These are phyloP conservation scores for Aquilaria yunnanensis DNA, from an alignment of 345 rosid genomes.

Conservation along the genomic window DNA sequence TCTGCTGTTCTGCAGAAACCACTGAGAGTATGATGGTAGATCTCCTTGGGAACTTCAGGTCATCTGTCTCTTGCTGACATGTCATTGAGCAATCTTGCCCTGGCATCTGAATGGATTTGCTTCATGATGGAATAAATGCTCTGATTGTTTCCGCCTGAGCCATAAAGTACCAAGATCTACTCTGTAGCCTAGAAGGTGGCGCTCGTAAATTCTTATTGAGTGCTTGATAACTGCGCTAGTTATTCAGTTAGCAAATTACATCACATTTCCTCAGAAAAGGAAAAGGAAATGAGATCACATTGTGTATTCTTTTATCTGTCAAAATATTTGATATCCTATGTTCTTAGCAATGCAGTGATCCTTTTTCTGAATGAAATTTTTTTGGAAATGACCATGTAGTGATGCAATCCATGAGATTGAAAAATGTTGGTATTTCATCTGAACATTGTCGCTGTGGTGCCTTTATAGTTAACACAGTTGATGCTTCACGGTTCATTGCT, in stretches of 20 bases:
- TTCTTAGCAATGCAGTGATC: slow-evolving; percentile 1
- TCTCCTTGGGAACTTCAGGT: slow-evolving; percentile 1
- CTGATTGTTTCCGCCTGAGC: slow-evolving; percentile 16
- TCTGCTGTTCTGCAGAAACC: slow-evolving; percentile 95
- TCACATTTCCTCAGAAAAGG: neutral
- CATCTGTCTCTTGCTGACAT: slow-evolving; percentile 10
- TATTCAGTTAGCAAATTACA: slow-evolving; percentile 15
- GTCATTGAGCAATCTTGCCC: slow-evolving; percentile 12
- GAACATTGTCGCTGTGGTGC: neutral
- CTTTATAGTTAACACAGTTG: neutral
- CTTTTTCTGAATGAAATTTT: neutral
- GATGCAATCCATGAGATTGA: neutral
- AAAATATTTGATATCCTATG: neutral
- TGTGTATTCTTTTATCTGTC: slow-evolving; percentile 15
- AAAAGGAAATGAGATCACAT: neutral
- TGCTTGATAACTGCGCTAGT: slow-evolving; percentile 11
- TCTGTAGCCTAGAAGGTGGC: slow-evolving; percentile 13
- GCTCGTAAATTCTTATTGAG: slow-evolving; percentile 7
- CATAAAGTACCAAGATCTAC: slow-evolving; percentile 8
- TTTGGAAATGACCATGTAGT: neutral
- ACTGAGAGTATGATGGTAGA: slow-evolving; percentile 34
- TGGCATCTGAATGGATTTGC: slow-evolving; percentile 24
- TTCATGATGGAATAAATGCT: slow-evolving; percentile 22
- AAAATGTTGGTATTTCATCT: neutral
- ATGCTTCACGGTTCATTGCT: neutral